Evolutionary conservation across 2,329 filamentous ascomycete genomes (phyloP).

Genomic region (Sarocladium strictum): DNA sequence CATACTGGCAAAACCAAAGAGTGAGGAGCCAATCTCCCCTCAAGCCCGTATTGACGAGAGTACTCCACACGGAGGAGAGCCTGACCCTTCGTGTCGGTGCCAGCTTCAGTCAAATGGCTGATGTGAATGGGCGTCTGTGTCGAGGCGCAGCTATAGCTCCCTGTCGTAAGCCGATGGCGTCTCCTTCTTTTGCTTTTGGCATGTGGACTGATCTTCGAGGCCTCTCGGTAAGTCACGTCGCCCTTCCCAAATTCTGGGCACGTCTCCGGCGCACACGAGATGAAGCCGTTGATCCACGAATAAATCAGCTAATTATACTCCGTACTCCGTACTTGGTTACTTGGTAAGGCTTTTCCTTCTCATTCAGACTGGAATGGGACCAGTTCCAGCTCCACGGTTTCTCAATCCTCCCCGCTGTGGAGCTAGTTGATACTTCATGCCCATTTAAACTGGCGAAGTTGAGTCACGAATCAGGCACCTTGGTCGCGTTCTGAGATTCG

Average conservation of each 20-base stretch:
- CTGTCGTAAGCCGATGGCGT: neutral
- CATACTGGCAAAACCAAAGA: neutral
- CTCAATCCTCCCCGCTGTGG: neutral
- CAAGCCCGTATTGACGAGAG: neutral
- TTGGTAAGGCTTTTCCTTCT: neutral
- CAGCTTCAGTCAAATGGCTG: neutral
- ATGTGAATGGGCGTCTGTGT: neutral
- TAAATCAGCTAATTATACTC: neutral
- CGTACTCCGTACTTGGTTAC: too few species aligned
- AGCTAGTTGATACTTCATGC: neutral
- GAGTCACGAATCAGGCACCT: neutral
- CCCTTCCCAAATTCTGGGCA: neutral
- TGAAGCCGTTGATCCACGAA: neutral
- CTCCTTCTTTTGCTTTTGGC: neutral
- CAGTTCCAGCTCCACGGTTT: neutral
- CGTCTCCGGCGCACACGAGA: neutral
- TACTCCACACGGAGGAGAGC: neutral
- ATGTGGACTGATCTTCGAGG: neutral
- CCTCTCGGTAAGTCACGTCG: neutral
- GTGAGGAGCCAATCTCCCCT: neutral
- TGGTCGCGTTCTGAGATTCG: neutral
- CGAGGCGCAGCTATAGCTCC: neutral
- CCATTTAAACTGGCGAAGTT: neutral
- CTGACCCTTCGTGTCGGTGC: slow-evolving; percentile 5
- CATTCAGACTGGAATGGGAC: neutral